phyloP scores from a whole-genome alignment of 78 protist genomes.

The Blattamonas nauphoetae region DNA sequence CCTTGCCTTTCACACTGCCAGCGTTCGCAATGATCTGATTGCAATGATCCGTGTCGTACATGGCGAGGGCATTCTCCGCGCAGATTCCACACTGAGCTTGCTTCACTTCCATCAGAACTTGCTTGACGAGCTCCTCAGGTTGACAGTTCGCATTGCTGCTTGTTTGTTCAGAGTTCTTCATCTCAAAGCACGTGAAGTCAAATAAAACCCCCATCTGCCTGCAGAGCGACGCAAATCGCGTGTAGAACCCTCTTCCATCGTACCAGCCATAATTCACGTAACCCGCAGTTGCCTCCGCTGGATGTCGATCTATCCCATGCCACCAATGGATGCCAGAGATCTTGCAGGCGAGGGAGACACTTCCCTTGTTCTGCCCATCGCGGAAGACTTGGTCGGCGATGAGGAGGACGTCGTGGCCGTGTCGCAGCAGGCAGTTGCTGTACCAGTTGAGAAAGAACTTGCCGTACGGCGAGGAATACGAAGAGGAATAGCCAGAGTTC shows the following conservation, averaged over 20 bases:
- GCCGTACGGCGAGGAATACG: slow-evolving; percentile 46
- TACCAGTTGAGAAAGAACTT: slow-evolving; percentile 73
- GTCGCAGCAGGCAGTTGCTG: slow-evolving; percentile 22
- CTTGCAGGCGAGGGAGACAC: slow-evolving; percentile 57
- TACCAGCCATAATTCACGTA: slow-evolving; percentile 49
- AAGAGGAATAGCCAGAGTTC: slow-evolving; percentile 22
- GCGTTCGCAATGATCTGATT: not conserved
- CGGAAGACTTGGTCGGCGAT: slow-evolving; percentile 21
- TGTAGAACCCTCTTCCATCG: slow-evolving; percentile 17
- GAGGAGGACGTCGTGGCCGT: slow-evolving; percentile 35
- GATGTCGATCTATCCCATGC: slow-evolving; percentile 53
- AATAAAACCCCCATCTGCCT: not conserved
- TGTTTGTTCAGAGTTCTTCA: slow-evolving; percentile 9
- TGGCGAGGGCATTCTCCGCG: slow-evolving; percentile 38
- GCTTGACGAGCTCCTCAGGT: slow-evolving; percentile 19
- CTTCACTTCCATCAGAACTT: slow-evolving; percentile 13
- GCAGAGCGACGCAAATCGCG: not conserved
- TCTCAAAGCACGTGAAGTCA: slow-evolving; percentile 47
- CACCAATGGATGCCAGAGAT: slow-evolving; percentile 83
- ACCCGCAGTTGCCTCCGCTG: slow-evolving; percentile 76
- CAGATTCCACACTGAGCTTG: slow-evolving; percentile 22
- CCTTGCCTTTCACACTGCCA: not conserved
- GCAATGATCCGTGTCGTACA: not conserved
- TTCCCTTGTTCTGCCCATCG: too few species aligned
- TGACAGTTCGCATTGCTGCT: not conserved